Percentiles rank a stretch among this genome's conserved stretches.
Conservation (phyloP, 108 stramenopile genomes). For the Craspedostauros australis region DNA sequence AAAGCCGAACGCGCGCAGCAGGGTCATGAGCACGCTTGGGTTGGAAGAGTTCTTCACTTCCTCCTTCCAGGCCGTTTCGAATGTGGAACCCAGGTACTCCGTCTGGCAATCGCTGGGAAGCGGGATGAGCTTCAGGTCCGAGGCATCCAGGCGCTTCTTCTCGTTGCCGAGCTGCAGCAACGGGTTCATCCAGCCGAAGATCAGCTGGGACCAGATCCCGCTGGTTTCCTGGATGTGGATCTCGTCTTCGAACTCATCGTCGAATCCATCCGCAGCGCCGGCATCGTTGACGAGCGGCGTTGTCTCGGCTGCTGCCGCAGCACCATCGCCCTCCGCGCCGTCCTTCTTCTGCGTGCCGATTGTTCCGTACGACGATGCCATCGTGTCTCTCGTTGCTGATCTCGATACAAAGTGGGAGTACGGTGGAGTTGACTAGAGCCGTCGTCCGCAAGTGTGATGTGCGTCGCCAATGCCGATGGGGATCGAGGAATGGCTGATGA, state of each 20-base stretch:
- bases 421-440: too few species aligned
- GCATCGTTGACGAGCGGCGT: not conserved
- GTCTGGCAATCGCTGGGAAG: constrained; percentile 58
- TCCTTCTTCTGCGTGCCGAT: too few species aligned
- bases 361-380: not conserved
- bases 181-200: constrained; percentile 70
- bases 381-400: constrained; percentile 1
- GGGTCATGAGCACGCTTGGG: constrained; percentile 45
- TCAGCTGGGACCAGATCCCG: constrained; percentile 41
- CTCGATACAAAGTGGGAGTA: not conserved
- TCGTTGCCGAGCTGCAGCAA: constrained; percentile 56
- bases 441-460: too few species aligned
- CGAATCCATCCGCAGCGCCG: not conserved
- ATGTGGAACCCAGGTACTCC: constrained; percentile 20
- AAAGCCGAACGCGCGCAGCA: constrained; percentile 61
- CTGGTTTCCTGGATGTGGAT: constrained; percentile 7
- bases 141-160: constrained; percentile 54
- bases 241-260: too few species aligned
- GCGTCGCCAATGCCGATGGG: too few species aligned
- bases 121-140: constrained; percentile 58
- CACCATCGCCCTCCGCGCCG: too few species aligned
- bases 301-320: too few species aligned
- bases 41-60: constrained; percentile 19
- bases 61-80: constrained; percentile 50
- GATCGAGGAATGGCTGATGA: too few species aligned